Conservation (phyloP, 2,329 filamentous ascomycete species). For the Sclerotinia borealis region DNA sequence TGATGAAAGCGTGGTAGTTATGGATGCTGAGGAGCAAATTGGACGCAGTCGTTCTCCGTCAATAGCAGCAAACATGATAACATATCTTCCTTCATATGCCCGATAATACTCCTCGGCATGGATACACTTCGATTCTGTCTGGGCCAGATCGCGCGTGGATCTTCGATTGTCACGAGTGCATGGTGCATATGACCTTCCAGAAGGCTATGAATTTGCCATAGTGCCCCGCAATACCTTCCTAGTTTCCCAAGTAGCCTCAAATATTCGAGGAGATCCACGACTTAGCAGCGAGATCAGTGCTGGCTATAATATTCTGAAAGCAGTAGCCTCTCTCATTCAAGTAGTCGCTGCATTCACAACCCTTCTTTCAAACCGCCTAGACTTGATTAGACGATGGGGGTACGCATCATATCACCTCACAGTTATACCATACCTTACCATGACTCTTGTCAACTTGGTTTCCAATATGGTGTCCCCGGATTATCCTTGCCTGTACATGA, state of each 20-base stretch:
- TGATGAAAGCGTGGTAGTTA: neutral
- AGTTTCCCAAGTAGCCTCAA: neutral
- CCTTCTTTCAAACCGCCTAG: conserved; percentile 24
- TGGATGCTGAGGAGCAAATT: neutral
- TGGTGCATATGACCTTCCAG: neutral
- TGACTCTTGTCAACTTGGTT: conserved; percentile 30
- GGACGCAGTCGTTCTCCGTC: neutral
- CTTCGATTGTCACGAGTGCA: neutral
- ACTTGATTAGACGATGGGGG: conserved; percentile 28
- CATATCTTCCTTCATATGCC: neutral
- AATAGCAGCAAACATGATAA: neutral
- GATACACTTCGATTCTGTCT: neutral
- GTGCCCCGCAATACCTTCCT: neutral
- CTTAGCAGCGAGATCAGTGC: neutral
- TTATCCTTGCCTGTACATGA: conserved; percentile 29
- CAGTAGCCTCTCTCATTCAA: conserved; percentile 22
- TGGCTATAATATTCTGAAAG: conserved; percentile 2
- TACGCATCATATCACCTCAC: conserved; percentile 32
- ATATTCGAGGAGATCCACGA: neutral
- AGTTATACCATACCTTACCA: conserved; percentile 29
- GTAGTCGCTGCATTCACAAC: conserved; percentile 21
- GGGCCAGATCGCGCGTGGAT: neutral
- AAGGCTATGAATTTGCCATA: conserved; percentile 1
- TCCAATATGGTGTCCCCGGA: conserved; percentile 27
- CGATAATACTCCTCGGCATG: neutral